These are phyloP conservation scores for Ophiostoma sp. DNA, from an alignment of 2,329 filamentous ascomycete species.

Conservation along the genomic window DNA sequence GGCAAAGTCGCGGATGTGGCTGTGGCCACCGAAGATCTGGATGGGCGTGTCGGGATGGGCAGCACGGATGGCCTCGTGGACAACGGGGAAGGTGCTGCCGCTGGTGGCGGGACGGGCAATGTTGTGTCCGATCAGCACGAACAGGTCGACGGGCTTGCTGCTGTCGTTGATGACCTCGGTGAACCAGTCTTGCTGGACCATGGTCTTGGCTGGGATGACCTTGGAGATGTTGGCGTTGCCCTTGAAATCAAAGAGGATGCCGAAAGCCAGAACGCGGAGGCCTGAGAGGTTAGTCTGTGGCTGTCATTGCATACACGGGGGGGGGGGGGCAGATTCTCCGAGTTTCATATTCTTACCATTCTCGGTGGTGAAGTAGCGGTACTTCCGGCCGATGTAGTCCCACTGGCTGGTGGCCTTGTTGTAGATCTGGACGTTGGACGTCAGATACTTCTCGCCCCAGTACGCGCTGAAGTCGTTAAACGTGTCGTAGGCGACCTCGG, in stretches of 20 bases:
- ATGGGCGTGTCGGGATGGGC: conserved; percentile 53
- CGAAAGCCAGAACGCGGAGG: conserved; percentile 42
- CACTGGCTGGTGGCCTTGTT: conserved; percentile 37
- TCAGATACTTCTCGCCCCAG: conserved; percentile 45
- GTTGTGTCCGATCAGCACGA: conserved; percentile 60
- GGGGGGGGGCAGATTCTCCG: neutral
- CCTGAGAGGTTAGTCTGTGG: conserved; percentile 27
- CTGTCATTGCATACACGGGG: no score
- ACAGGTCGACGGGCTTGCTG: conserved; percentile 55
- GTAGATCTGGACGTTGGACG: conserved; percentile 42
- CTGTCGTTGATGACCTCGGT: conserved; percentile 46
- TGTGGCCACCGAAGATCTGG: conserved; percentile 61
- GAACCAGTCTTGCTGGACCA: conserved; percentile 57
- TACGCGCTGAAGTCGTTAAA: conserved; percentile 54
- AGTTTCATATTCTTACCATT: conserved; percentile 26
- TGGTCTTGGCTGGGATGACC: conserved; percentile 49
- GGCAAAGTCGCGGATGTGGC: conserved; percentile 59
- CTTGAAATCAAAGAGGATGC: conserved; percentile 43
- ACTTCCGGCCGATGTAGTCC: conserved; percentile 41
- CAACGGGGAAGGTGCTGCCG: conserved; percentile 40
- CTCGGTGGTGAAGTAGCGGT: conserved; percentile 41
- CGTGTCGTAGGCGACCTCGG: conserved; percentile 56
- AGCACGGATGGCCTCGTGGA: conserved; percentile 55
- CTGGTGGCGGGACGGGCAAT: conserved; percentile 44
- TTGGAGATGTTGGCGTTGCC: conserved; percentile 58